phyloP scores from a whole-genome alignment of 495 filamentous ascomycete species.

The Astrothelium subdiscretum region DNA sequence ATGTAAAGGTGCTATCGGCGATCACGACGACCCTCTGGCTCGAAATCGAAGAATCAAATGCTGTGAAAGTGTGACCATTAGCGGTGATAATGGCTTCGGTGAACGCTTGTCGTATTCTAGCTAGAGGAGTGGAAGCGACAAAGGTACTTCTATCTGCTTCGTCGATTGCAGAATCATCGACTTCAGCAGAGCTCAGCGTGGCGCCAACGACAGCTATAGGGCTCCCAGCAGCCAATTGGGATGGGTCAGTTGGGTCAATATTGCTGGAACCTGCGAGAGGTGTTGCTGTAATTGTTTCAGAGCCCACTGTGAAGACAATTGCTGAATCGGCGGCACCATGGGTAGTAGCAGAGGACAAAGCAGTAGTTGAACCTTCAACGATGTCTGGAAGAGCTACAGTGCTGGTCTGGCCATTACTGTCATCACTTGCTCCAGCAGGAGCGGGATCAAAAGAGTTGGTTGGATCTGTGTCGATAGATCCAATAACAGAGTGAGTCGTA shows the following conservation, averaged over 20 bases:
- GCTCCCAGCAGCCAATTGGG: not conserved
- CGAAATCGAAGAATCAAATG: not conserved
- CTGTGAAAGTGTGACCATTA: not conserved
- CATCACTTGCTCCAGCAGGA: too few species aligned
- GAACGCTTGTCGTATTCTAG: not conserved
- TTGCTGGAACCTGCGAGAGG: not conserved
- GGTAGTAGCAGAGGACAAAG: too few species aligned
- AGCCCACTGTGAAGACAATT: not conserved
- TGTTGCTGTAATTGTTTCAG: not conserved
- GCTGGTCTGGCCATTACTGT: not conserved
- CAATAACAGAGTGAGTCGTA: too few species aligned
- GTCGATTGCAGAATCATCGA: not conserved
- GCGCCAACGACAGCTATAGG: not conserved
- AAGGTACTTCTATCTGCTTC: not conserved
- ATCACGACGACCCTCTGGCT: not conserved
- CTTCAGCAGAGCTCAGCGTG: not conserved
- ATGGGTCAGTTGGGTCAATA: not conserved
- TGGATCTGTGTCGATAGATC: too few species aligned
- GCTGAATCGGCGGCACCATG: not conserved
- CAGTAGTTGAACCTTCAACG: not conserved
- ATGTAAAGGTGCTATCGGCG: not conserved
- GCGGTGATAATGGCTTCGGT: not conserved
- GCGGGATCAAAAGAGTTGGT: too few species aligned
- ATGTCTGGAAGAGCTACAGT: not conserved
- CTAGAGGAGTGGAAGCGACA: not conserved